Evolutionary conservation across 768 basidiomycete species (phyloP).

Genomic region (Lactarius evosmus): DNA sequence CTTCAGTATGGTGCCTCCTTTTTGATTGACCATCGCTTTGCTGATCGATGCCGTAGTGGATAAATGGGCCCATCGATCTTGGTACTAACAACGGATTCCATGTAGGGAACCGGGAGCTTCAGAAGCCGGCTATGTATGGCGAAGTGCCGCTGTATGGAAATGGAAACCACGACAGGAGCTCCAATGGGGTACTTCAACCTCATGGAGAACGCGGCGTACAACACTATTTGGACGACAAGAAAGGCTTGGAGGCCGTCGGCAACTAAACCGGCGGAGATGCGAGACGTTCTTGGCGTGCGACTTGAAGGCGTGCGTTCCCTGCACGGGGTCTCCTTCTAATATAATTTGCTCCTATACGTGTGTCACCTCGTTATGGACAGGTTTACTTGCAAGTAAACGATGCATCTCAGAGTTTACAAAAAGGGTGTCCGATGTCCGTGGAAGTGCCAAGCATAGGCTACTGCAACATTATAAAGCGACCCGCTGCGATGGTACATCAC

Average conservation of each 20-base stretch:
- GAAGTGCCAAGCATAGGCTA: background rate
- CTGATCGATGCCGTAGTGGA: slow-evolving; percentile 34
- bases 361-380: slow-evolving; percentile 1
- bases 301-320: background rate
- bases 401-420: background rate
- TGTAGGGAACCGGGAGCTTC: slow-evolving; percentile 14
- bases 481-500: background rate
- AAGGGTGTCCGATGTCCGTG: slow-evolving; percentile 1
- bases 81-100: background rate
- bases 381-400: background rate
- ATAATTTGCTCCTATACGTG: background rate
- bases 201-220: slow-evolving; percentile 30
- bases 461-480: background rate
- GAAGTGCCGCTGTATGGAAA: slow-evolving; percentile 45
- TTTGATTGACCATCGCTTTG: background rate
- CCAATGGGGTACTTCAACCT: slow-evolving; percentile 25
- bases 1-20: slow-evolving; percentile 37
- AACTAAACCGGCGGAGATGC: slow-evolving; percentile 21
- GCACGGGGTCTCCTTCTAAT: background rate
- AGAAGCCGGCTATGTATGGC: slow-evolving; percentile 35
- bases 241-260: slow-evolving; percentile 29
- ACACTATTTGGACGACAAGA: slow-evolving; percentile 33
- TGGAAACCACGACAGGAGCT: slow-evolving; percentile 35
- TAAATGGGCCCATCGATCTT: slow-evolving; percentile 40
- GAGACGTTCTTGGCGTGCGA: background rate